These are phyloP conservation scores for Moricandia moricandioides DNA, from an alignment of 345 rosid species.

Conservation along the genomic window DNA sequence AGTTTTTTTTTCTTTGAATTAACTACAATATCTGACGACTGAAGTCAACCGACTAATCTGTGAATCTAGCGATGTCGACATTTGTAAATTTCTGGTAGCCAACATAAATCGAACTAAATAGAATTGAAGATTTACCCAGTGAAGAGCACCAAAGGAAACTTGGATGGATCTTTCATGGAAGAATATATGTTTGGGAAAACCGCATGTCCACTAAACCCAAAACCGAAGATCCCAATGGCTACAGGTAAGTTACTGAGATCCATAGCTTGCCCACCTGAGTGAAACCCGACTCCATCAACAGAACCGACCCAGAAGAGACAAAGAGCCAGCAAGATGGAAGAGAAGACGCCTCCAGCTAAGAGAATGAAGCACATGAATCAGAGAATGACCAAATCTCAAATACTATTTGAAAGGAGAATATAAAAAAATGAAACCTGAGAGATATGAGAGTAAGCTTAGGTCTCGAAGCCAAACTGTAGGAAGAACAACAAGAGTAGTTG, in stretches of 20 bases:
- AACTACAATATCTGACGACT: no score
- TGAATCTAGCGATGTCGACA: no score
- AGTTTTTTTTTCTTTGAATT: no score
- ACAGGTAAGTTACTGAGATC: constrained; percentile 62
- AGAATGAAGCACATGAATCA: background rate
- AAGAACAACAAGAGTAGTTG: constrained; percentile 57
- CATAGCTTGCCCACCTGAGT: constrained; percentile 47
- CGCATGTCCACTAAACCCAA: constrained; percentile 66
- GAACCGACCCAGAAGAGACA: constrained; percentile 79
- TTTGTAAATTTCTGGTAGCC: no score
- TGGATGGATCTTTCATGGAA: constrained; percentile 72
- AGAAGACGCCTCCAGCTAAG: constrained; percentile 72
- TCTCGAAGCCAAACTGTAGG: constrained; percentile 88
- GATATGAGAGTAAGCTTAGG: constrained; percentile 67
- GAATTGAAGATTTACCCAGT: constrained; percentile 4
- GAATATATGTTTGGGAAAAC: constrained; percentile 76
- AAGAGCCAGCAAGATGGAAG: constrained; percentile 54
- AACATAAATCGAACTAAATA: no score
- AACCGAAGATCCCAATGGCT: constrained; percentile 70
- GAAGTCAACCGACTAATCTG: no score
- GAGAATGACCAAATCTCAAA: background rate
- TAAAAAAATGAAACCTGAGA: constrained; percentile 55
- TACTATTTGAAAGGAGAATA: background rate
- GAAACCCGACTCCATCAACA: constrained; percentile 63
- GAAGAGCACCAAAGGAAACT: constrained; percentile 51